These are phyloP conservation scores for Smithsoniella earleae DNA, from an alignment of 163 green algal species.

Conservation along the genomic window DNA sequence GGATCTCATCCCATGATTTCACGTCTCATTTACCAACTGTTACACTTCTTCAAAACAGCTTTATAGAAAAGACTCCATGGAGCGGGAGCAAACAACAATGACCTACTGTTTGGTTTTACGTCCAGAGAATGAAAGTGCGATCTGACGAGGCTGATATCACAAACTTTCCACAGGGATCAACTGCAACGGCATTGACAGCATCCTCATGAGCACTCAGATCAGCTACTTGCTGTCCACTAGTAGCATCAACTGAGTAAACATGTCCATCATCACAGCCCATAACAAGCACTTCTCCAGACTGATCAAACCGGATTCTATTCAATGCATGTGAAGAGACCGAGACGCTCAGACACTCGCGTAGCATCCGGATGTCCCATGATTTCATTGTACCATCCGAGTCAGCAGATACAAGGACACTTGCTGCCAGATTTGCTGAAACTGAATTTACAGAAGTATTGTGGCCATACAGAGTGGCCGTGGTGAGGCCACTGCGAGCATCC, in stretches of 20 bases:
- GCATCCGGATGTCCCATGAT: conserved; percentile 68
- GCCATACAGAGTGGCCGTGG: conserved; percentile 69
- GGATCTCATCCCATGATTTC: too few relatives aligned
- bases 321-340: background rate
- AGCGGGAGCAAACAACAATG: too few relatives aligned
- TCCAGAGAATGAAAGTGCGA: conserved; percentile 66
- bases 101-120: too few relatives aligned
- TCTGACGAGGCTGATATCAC: conserved; percentile 61
- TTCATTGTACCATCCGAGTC: conserved; percentile 69
- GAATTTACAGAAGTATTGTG: conserved; percentile 68
- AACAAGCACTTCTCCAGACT: conserved; percentile 42
- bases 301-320: conserved; percentile 8
- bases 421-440: conserved; percentile 53
- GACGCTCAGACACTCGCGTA: conserved; percentile 53
- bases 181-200: conserved; percentile 58
- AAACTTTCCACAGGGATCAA: conserved; percentile 53
- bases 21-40: too few relatives aligned
- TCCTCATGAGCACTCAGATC: conserved; percentile 68
- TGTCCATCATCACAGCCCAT: conserved; percentile 59
- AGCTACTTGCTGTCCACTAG: conserved; percentile 38
- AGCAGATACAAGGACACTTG: conserved; percentile 45
- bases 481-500: conserved; percentile 65
- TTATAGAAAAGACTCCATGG: too few relatives aligned
- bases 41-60: too few relatives aligned
- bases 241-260: conserved; percentile 47